These are phyloP conservation scores for Metschnikowia dekortorum DNA, from an alignment of 805 yeast genomes.

Conservation along the genomic window DNA sequence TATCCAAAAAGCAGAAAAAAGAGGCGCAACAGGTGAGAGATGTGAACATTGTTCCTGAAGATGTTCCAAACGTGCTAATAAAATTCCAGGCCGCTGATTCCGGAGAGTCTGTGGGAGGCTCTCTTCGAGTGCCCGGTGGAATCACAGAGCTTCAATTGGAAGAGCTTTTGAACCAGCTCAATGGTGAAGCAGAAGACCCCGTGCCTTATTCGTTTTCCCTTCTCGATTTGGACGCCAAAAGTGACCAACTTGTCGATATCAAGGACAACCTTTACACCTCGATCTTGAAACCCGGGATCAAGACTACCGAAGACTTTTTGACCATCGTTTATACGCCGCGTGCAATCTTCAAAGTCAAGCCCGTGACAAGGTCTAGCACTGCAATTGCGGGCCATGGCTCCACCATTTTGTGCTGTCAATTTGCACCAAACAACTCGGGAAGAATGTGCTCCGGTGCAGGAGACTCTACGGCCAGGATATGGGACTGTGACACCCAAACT, in stretches of 20 bases:
- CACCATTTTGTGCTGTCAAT: constrained; percentile 85
- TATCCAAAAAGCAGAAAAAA: constrained; percentile 79
- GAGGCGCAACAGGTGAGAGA: constrained; percentile 80
- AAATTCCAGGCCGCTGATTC: constrained; percentile 91
- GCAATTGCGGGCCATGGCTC: constrained; percentile 96
- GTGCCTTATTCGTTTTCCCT: constrained; percentile 86
- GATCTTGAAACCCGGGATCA: constrained; percentile 78
- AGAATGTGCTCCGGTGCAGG: constrained; percentile 95
- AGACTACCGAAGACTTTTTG: constrained; percentile 88
- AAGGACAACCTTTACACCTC: constrained; percentile 73
- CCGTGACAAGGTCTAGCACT: constrained; percentile 86
- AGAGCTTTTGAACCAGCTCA: constrained; percentile 75
- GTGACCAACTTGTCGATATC: constrained; percentile 58
- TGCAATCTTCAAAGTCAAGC: constrained; percentile 88
- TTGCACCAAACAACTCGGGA: constrained; percentile 85
- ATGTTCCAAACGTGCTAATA: constrained; percentile 81
- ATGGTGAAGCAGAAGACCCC: constrained; percentile 70
- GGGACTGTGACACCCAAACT: constrained; percentile 96
- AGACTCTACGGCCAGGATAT: constrained; percentile 89
- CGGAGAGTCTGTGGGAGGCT: constrained; percentile 80
- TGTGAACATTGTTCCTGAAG: constrained; percentile 66
- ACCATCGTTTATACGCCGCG: constrained; percentile 91
- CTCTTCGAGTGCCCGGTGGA: constrained; percentile 86
- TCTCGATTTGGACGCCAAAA: constrained; percentile 33
- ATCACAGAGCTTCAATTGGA: constrained; percentile 83